These are phyloP conservation scores for Boeremia lycopersici DNA, from an alignment of 2,329 filamentous ascomycete genomes.

Conservation along the genomic window DNA sequence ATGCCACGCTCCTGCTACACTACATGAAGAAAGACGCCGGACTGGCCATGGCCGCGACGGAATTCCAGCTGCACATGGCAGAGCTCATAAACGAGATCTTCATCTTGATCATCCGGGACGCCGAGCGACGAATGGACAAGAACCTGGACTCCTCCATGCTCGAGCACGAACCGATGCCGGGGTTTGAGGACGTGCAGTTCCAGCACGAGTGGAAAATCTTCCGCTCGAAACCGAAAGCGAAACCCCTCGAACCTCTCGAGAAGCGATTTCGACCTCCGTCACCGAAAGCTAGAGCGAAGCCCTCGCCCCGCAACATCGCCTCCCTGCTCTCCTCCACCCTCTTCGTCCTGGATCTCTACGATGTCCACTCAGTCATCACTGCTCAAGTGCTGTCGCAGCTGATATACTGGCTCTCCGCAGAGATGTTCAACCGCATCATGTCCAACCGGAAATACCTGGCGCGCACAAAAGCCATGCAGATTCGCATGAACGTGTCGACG, in stretches of 20 bases:
- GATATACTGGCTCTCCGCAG: conserved; percentile 93
- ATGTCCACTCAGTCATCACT: conserved; percentile 95
- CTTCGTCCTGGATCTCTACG: conserved; percentile 97
- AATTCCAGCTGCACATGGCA: conserved; percentile 91
- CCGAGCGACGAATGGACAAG: conserved; percentile 94
- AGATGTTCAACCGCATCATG: conserved; percentile 98
- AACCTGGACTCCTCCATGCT: conserved; percentile 92
- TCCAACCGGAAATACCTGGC: conserved; percentile 93
- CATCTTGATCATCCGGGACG: conserved; percentile 94
- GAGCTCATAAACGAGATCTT: conserved; percentile 98
- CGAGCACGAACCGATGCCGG: conserved; percentile 96
- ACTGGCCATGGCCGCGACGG: conserved; percentile 77
- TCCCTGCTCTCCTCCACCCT: conserved; percentile 93
- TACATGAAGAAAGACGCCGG: conserved; percentile 95
- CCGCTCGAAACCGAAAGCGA: conserved; percentile 86
- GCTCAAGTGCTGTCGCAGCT: conserved; percentile 91
- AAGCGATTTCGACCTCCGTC: conserved; percentile 92
- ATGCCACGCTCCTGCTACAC: conserved; percentile 91
- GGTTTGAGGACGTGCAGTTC: conserved; percentile 94
- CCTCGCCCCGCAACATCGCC: conserved; percentile 92
- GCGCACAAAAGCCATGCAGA: conserved; percentile 98
- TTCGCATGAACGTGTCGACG: conserved; percentile 96
- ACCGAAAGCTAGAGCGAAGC: conserved; percentile 88
- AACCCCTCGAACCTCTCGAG: conserved; percentile 81
- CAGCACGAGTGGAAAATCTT: conserved; percentile 99